These are phyloP conservation scores for Epithele typhae DNA, from an alignment of 768 basidiomycete genomes.

Conservation along the genomic window DNA sequence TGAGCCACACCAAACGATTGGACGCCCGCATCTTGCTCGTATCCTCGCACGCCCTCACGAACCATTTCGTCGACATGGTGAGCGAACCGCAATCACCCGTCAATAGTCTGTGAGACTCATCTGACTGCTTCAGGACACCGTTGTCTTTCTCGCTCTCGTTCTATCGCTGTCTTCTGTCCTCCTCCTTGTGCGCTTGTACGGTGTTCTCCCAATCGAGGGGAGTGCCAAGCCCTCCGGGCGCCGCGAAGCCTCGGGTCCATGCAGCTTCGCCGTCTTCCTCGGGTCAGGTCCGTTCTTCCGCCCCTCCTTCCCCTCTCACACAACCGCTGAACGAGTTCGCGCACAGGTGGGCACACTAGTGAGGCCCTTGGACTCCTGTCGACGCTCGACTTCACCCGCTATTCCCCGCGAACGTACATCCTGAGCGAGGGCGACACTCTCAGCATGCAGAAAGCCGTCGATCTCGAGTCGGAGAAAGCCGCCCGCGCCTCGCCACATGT, in stretches of 20 bases:
- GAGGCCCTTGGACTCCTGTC: slow-evolving; percentile 77
- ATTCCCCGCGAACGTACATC: slow-evolving; percentile 75
- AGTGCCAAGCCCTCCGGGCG: slow-evolving; percentile 4
- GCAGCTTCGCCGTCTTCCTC: slow-evolving; percentile 76
- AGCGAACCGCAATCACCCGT: neutral
- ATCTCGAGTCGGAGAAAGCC: slow-evolving; percentile 51
- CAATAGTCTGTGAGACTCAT: neutral
- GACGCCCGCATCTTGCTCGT: no score
- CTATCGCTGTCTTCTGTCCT: neutral
- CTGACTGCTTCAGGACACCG: neutral
- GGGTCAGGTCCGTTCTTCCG: slow-evolving; percentile 69
- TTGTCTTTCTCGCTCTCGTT: neutral
- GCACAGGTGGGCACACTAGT: slow-evolving; percentile 86
- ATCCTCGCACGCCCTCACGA: no score
- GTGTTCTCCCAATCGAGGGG: neutral
- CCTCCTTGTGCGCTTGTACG: neutral
- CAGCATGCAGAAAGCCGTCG: slow-evolving; percentile 65
- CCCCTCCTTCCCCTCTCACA: neutral
- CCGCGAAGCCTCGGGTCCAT: slow-evolving; percentile 22
- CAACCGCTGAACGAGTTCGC: neutral
- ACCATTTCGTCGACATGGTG: slow-evolving; percentile 5
- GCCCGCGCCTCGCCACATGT: neutral
- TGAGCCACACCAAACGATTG: no score
- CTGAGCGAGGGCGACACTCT: slow-evolving; percentile 77
- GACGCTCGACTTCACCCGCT: slow-evolving; percentile 69